phyloP scores from a whole-genome alignment of 2,329 filamentous ascomycete species.

The Arthroderma uncinatum region DNA sequence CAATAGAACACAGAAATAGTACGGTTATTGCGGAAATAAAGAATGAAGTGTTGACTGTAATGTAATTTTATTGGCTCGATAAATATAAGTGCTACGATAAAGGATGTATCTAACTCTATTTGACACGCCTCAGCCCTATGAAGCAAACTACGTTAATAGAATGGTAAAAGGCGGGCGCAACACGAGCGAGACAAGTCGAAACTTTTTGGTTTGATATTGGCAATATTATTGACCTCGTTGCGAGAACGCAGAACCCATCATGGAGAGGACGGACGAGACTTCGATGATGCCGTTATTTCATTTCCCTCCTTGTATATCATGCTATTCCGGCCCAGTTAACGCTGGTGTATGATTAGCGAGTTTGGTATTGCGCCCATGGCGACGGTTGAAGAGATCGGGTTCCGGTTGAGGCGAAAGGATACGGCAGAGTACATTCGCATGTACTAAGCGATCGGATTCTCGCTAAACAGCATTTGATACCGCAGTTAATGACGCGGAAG shows the following conservation, averaged over 20 bases:
- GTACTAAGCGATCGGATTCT: background rate
- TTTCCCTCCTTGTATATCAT: background rate
- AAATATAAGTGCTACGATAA: background rate
- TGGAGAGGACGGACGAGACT: slow-evolving; percentile 30
- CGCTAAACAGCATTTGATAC: background rate
- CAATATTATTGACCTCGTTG: slow-evolving; percentile 38
- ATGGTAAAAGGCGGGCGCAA: slow-evolving; percentile 29
- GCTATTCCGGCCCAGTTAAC: background rate
- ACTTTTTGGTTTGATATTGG: slow-evolving; percentile 26
- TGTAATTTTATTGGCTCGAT: background rate
- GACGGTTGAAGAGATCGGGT: background rate
- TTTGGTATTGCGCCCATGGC: background rate
- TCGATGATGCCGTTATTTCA: slow-evolving; percentile 31
- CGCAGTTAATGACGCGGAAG: background rate
- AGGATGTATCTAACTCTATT: slow-evolving; percentile 36
- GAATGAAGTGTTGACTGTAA: background rate
- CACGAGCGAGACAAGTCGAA: slow-evolving; percentile 29
- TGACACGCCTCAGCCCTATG: slow-evolving; percentile 34
- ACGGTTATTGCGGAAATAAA: background rate
- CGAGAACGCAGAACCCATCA: slow-evolving; percentile 20
- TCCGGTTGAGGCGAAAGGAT: background rate
- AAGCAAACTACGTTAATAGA: slow-evolving; percentile 8
- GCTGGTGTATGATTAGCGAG: background rate
- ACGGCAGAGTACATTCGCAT: background rate
- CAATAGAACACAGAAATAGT: background rate